Percentiles rank a stretch among this genome's conserved stretches.
These are phyloP conservation scores for Castanea mollissima DNA, from an alignment of 306 rosid genomes.

Conservation along the genomic window DNA sequence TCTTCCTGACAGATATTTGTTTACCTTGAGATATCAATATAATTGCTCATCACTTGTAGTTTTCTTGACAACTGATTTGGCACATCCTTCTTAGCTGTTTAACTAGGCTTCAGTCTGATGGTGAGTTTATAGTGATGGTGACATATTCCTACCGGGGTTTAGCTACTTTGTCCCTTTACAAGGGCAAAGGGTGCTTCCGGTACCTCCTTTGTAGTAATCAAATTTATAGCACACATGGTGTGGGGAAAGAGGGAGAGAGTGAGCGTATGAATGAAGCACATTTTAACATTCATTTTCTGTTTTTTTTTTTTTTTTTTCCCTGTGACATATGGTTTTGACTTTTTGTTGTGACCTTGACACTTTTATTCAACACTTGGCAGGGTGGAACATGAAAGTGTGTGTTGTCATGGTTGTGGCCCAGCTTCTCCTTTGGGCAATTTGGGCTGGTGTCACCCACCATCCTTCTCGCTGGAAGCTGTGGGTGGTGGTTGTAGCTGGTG, in stretches of 20 bases:
- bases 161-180: not conserved
- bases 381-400: conserved; percentile 84
- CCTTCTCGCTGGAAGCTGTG: conserved; percentile 70
- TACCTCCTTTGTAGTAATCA: too few species aligned
- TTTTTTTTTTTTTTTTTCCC: not conserved
- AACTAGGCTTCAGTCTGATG: not conserved
- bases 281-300: not conserved
- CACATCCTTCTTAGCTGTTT: not conserved
- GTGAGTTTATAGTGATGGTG: not conserved
- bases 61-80: not conserved
- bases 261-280: not conserved
- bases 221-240: too few species aligned
- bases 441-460: conserved; percentile 51
- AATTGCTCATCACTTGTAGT: not conserved
- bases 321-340: not conserved
- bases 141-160: not conserved
- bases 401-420: conserved; percentile 58
- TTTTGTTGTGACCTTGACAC: not conserved
- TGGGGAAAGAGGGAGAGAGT: not conserved
- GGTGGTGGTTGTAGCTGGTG: conserved; percentile 54
- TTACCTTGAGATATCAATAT: not conserved
- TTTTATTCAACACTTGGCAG: conserved; percentile 28
- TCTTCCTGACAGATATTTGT: not conserved
- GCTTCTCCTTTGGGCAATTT: conserved; percentile 63
- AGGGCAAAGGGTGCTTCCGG: too few species aligned